These are phyloP conservation scores for Tolypocladium inflatum DNA, from an alignment of 2,329 filamentous ascomycete genomes.

Conservation along the genomic window DNA sequence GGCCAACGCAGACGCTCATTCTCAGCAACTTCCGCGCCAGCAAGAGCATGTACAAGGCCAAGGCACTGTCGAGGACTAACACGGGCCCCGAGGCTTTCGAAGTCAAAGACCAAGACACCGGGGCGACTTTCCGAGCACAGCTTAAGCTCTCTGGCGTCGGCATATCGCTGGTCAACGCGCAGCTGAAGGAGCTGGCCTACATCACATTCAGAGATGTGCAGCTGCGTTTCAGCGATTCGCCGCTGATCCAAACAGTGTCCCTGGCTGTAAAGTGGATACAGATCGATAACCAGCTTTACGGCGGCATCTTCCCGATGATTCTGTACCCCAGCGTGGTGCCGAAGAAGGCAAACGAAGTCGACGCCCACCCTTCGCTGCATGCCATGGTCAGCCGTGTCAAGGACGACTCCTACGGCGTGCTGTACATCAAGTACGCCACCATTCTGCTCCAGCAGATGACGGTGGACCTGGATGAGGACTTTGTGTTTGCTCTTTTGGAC, in stretches of 20 bases:
- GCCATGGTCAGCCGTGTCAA: conserved; percentile 89
- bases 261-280: conserved; percentile 97
- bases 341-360: conserved; percentile 92
- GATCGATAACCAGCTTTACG: conserved; percentile 96
- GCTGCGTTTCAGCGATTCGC: conserved; percentile 86
- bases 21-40: conserved; percentile 89
- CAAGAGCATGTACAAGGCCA: conserved; percentile 75
- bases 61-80: conserved; percentile 38
- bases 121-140: conserved; percentile 81
- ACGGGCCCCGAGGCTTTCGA: conserved; percentile 60
- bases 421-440: conserved; percentile 98
- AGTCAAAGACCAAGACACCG: conserved; percentile 83
- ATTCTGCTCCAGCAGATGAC: conserved; percentile 96
- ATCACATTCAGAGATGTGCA: conserved; percentile 87
- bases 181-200: conserved; percentile 87
- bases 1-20: conserved; percentile 89
- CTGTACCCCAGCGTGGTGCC: conserved; percentile 96
- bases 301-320: conserved; percentile 94
- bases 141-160: conserved; percentile 84
- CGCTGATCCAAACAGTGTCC: conserved; percentile 83
- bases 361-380: conserved; percentile 90
- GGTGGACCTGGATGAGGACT: conserved; percentile 93
- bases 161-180: conserved; percentile 85
- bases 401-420: conserved; percentile 93
- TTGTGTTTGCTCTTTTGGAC: conserved; percentile 91